These are phyloP conservation scores for Trametes sanguinea DNA, from an alignment of 768 basidiomycete species.

Conservation along the genomic window DNA sequence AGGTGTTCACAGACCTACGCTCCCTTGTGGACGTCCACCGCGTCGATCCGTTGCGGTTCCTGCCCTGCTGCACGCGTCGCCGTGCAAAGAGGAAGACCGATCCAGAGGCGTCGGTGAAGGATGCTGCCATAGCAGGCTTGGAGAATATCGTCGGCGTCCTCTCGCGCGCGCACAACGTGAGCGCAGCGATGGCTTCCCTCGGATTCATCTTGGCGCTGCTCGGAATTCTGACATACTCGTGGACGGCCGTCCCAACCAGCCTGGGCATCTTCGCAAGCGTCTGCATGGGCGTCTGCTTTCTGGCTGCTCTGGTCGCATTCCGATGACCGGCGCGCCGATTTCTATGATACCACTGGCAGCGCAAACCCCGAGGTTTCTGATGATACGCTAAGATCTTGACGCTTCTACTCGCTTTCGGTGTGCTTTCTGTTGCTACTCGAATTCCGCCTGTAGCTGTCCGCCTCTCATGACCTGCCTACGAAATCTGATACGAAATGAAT, in stretches of 20 bases:
- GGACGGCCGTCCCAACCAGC: slow-evolving; percentile 26
- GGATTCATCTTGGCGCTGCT: slow-evolving; percentile 23
- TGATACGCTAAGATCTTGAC: no score
- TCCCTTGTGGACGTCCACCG: slow-evolving; percentile 26
- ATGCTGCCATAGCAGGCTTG: slow-evolving; percentile 8
- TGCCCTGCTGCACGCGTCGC: background rate
- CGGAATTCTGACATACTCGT: slow-evolving; percentile 26
- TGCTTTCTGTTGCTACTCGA: no score
- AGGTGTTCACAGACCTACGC: slow-evolving; percentile 22
- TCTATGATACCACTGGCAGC: no score
- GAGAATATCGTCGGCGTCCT: slow-evolving; percentile 25
- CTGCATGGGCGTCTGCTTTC: slow-evolving; percentile 25
- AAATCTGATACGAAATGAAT: no score
- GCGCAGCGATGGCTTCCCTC: slow-evolving; percentile 23
- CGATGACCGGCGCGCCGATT: background rate
- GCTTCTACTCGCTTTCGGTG: no score
- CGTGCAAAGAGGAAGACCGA: slow-evolving; percentile 1
- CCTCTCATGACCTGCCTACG: no score
- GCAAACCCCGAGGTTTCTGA: no score
- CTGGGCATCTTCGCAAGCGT: slow-evolving; percentile 28
- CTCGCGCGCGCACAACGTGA: slow-evolving; percentile 25
- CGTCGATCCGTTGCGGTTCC: slow-evolving; percentile 23
- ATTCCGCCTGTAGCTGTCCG: no score
- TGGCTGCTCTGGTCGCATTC: slow-evolving; percentile 14
- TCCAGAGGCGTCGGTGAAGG: slow-evolving; percentile 4